A percentile compares a stretch with the other conserved stretches of the same genome.
Conservation (phyloP, 768 basidiomycete species). For the Ephemerocybe angulata region DNA sequence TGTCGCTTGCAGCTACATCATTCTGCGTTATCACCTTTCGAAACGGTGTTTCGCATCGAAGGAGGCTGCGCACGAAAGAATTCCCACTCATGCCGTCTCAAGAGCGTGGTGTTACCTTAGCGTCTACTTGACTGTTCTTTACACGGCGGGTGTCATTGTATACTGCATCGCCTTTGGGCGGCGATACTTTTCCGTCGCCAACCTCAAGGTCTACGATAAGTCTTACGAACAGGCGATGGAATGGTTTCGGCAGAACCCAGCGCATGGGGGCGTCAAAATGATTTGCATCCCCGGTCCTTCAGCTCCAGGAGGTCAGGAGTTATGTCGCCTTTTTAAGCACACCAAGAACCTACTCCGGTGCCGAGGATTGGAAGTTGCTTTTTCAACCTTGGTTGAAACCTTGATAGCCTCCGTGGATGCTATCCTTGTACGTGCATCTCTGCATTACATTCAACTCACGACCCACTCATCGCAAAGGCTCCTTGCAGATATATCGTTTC, state of each 20-base stretch:
- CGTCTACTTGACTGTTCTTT: neutral
- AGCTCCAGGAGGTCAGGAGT: neutral
- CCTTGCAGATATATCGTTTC: conserved; percentile 1
- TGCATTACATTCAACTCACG: neutral
- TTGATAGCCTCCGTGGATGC: neutral
- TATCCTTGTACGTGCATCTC: neutral
- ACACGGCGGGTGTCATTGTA: neutral
- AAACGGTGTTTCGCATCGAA: neutral
- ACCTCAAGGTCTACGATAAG: neutral
- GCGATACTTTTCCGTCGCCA: neutral
- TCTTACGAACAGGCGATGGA: neutral
- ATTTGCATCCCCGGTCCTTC: conserved; percentile 2
- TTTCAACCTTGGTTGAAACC: conserved; percentile 1
- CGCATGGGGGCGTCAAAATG: conserved; percentile 4
- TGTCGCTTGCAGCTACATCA: neutral
- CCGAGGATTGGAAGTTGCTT: neutral
- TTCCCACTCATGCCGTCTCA: neutral
- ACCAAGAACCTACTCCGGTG: neutral
- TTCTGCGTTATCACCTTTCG: neutral
- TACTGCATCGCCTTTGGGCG: neutral
- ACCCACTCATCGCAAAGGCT: neutral
- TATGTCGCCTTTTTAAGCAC: neutral
- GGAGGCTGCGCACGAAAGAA: neutral
- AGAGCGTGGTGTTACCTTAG: neutral
- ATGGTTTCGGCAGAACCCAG: conserved; percentile 1